These are phyloP conservation scores for Hypoxylon lenormandii DNA, from an alignment of 495 filamentous ascomycete genomes.

Conservation along the genomic window DNA sequence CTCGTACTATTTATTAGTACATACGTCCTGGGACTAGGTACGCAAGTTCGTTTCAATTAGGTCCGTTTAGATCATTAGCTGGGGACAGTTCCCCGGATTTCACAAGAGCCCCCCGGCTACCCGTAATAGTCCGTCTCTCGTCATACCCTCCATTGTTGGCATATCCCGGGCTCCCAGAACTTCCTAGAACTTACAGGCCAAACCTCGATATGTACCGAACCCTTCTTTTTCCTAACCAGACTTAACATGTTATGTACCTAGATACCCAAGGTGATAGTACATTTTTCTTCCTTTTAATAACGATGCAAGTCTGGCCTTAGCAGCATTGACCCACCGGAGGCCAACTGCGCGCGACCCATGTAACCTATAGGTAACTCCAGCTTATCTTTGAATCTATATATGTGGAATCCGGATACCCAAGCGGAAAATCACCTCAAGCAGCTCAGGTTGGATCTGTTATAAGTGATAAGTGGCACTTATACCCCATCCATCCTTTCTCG, in stretches of 20 bases:
- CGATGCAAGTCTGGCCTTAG: not conserved
- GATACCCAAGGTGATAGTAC: not conserved
- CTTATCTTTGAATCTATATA: not conserved
- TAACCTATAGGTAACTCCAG: not conserved
- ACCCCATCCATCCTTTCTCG: slow-evolving; percentile 13
- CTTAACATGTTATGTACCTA: too few relatives aligned
- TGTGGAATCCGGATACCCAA: slow-evolving; percentile 2
- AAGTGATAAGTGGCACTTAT: slow-evolving; percentile 7
- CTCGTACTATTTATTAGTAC: slow-evolving; percentile 13
- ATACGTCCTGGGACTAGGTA: slow-evolving; percentile 12
- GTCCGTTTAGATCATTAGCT: slow-evolving; percentile 19
- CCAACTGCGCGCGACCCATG: not conserved
- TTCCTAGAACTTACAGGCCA: too few relatives aligned
- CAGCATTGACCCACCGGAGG: not conserved
- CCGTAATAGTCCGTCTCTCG: slow-evolving; percentile 28
- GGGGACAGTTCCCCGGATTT: slow-evolving; percentile 47
- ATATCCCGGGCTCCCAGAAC: too few relatives aligned
- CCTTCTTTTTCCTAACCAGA: not conserved
- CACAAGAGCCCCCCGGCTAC: slow-evolving; percentile 32
- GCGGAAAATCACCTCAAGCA: slow-evolving; percentile 12
- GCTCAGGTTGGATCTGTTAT: not conserved
- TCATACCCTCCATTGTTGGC: slow-evolving; percentile 39
- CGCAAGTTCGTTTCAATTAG: slow-evolving; percentile 32
- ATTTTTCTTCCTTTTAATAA: not conserved
- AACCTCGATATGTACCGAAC: not conserved